phyloP scores from a whole-genome alignment of 768 basidiomycete species.

The Lactifluus piperatus region DNA sequence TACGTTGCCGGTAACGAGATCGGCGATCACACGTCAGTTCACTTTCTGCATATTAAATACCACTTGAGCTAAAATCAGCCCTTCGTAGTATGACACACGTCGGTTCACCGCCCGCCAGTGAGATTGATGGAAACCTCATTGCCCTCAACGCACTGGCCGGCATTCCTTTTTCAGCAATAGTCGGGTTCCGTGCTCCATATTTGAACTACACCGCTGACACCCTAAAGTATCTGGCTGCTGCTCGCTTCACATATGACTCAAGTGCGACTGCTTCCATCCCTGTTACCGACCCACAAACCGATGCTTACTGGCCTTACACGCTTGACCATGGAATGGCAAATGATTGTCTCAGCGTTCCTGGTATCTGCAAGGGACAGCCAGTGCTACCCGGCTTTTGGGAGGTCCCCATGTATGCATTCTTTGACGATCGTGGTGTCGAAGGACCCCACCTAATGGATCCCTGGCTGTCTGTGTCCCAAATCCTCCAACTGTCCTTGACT shows the following conservation, averaged over 20 bases:
- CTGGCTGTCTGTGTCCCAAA: constrained; percentile 48
- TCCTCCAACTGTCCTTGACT: background rate
- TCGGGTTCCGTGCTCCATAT: constrained; percentile 72
- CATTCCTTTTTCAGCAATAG: constrained; percentile 54
- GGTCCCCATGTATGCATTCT: constrained; percentile 75
- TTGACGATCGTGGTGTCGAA: constrained; percentile 45
- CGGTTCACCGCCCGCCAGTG: constrained; percentile 48
- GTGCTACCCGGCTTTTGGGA: constrained; percentile 77
- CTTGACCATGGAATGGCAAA: constrained; percentile 76
- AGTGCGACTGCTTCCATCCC: constrained; percentile 51
- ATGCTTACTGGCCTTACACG: constrained; percentile 80
- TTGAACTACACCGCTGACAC: constrained; percentile 59
- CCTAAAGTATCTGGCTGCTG: constrained; percentile 42
- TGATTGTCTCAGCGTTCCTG: constrained; percentile 49
- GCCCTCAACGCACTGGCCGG: constrained; percentile 73
- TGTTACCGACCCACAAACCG: constrained; percentile 55
- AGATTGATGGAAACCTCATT: constrained; percentile 72
- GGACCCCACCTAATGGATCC: constrained; percentile 77
- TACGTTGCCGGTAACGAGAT: constrained; percentile 80
- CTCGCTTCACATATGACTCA: constrained; percentile 68
- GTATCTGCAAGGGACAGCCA: constrained; percentile 59
- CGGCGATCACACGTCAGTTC: constrained; percentile 63
- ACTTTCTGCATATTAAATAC: background rate
- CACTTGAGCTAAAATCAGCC: background rate
- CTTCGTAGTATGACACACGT: constrained; percentile 66